Base-by-base conservation (phyloP, 345 rosid genomes). In the Euphorbia pulcherrima region DNA sequence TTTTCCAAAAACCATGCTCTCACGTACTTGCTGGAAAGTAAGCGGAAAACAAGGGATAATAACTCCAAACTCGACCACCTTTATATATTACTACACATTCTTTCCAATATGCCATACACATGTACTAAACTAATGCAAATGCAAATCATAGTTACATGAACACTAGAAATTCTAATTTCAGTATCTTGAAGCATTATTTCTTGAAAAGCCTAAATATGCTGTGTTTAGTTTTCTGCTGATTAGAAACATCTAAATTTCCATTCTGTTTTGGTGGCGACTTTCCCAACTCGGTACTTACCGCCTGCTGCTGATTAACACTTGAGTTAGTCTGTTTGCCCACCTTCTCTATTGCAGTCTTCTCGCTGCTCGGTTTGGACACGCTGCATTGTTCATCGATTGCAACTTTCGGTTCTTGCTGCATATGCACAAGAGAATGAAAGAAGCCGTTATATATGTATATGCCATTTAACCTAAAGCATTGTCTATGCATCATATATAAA, bases 131-230 rank as follows among this genome's bases (percentile, higher is more conserved):
- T n/a, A n/a, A n/a, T n/a, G n/a, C n/a, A n/a, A n/a, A n/a, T n/a
- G n/a, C n/a, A n/a, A n/a, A n/a, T n/a, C n/a, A n/a, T n/a, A n/a
- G n/a, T n/a, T n/a, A n/a, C n/a, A n/a, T n/a, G n/a, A n/a, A n/a
- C n/a, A n/a, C n/a, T n/a, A n/a, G n/a, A n/a, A n/a, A n/a, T n/a
- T n/a, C n/a, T n/a, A n/a, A n/a, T n/a, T n/a, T n/a, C n/a, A n/a
- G n/a, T n/a, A n/a, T n/a, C n/a, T n/a, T n/a, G n/a, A n/a, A n/a
- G 61, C 4, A 50, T 46, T 16, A 11, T 17, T 20, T 33, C 30
- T 29, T 29, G 63, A 72, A 52, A 5, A 68, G 10, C 41, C 40
- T 58, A 69, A 70, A 56, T 52, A 20, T 68, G 41, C 47, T 20
- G 7, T 26, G 69, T 0, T 13, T 18, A 40, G n/a, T 20, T 44